phyloP scores from a whole-genome alignment of 129 eudicot genomes.

The Heracleum sosnowskyi region DNA sequence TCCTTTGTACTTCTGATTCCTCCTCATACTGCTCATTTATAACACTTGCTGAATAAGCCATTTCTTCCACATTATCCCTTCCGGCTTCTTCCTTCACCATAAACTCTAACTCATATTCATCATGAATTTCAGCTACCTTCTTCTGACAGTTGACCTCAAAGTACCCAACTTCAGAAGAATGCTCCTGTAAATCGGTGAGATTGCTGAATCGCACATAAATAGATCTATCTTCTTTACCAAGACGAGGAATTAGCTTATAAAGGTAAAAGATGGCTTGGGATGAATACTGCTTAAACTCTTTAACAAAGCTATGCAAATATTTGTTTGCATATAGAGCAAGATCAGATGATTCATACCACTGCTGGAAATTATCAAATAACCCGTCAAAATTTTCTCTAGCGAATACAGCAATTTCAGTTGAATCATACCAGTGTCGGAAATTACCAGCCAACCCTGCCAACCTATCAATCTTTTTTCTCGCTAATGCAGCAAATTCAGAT shows the following conservation, averaged over 20 bases:
- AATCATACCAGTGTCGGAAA: conserved; percentile 8
- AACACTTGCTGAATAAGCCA: conserved; percentile 4
- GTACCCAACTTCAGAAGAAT: conserved; percentile 14
- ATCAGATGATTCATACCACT: conserved; percentile 33
- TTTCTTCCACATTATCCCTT: conserved; percentile 10
- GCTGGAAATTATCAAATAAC: conserved; percentile 22
- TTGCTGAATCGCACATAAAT: conserved; percentile 22
- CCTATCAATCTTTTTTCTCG: conserved; percentile 20
- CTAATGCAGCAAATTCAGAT: conserved; percentile 29
- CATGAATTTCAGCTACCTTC: conserved; percentile 15
- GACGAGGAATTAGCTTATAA: conserved; percentile 23
- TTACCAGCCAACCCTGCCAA: background rate
- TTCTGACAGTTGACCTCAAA: conserved; percentile 17
- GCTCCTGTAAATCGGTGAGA: conserved; percentile 29
- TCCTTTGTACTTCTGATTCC: conserved; percentile 11
- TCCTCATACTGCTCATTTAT: conserved; percentile 17
- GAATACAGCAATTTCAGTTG: conserved; percentile 22
- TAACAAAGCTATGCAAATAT: conserved; percentile 25
- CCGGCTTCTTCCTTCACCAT: conserved; percentile 18
- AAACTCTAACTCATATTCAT: conserved; percentile 20
- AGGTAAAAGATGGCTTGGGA: conserved; percentile 28
- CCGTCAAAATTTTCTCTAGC: conserved; percentile 19
- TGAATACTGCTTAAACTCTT: conserved; percentile 32
- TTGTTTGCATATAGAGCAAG: conserved; percentile 11
- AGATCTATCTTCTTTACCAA: conserved; percentile 13